Conservation (phyloP, 139 green algal species). For the Coelastrella sp. region DNA sequence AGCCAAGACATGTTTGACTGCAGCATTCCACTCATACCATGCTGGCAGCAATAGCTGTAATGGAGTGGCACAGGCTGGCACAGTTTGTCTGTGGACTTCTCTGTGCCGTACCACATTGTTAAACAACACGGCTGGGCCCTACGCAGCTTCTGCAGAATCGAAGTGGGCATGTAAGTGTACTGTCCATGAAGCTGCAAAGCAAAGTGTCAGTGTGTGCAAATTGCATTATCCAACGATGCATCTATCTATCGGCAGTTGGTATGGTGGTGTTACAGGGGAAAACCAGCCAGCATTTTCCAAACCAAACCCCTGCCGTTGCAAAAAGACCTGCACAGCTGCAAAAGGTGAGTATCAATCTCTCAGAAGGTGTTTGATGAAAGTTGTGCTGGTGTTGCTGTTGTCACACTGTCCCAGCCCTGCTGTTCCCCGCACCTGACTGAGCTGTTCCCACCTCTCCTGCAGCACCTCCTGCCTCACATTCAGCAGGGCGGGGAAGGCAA, state of each 20-base stretch:
- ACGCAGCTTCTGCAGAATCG: too few species aligned
- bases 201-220: too few species aligned
- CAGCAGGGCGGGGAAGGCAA: conserved; percentile 8
- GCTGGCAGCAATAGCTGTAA: neutral
- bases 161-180: too few species aligned
- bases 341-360: neutral
- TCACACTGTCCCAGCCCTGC: neutral
- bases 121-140: neutral
- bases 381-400: neutral
- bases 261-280: too few species aligned
- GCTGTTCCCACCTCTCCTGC: neutral
- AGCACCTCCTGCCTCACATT: neutral
- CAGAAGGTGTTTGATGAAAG: neutral
- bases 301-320: neutral
- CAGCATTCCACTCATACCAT: neutral
- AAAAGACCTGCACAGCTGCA: neutral
- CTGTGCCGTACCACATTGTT: neutral
- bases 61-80: too few species aligned
- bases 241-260: neutral
- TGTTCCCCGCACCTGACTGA: neutral
- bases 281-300: neutral
- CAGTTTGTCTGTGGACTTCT: too few species aligned
- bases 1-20: neutral
- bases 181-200: too few species aligned
- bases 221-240: neutral